Evolutionary conservation across 2,329 filamentous ascomycete species (phyloP), one percentile per base, ranked within the genome.

Genomic region (Chrysoporthe austroafricana): DNA sequence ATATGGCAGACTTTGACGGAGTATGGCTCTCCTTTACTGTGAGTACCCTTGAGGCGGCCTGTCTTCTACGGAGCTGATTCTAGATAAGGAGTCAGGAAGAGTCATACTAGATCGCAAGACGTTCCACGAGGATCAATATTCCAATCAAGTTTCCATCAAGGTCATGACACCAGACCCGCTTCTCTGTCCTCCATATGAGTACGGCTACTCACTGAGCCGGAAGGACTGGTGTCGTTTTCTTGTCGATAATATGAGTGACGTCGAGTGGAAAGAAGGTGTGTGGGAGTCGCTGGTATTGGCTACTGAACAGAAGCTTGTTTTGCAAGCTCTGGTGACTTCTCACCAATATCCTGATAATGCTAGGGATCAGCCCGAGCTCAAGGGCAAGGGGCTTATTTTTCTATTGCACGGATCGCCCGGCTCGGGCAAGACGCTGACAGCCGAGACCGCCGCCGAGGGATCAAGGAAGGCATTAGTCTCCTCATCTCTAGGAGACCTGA

Each of bases 341-440:
- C 54, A 70, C 62, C 2, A 64, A 54, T 56, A 60, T 66, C 56
- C 56, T 44, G 68, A 72, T 16, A 43, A 71, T 62, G 66, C 50
- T 21, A 73, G 73, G 0, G 77, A 79, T 48, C 8, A 79, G 0
- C 77, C 78, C 14, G 48, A 42, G 0, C 73, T 72, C 1, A 78
- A 78, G 52, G 76, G 76, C 5, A 76, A 73, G 9, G 76, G 76
- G 3, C 70, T 78, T 1, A 73, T 77, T 14, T 62, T 77, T 14
- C 69, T 78, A 0, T 70, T 78, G 0, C 75, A 77, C 52, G 76
- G 76, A 2, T 67, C 70, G 2, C 76, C 76, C 0, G 76, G 76
- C 0, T 76, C 73, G 4, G 76, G 76, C 0, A 78, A 78, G 39
- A 77, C 76, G 0, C 62, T 77, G 4, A 78, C 76, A 2, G 76